Evolutionary conservation across 208 protist genomes (phyloP), one percentile per base, ranked within the genome.

Genomic region (Leishmania turanica): DNA sequence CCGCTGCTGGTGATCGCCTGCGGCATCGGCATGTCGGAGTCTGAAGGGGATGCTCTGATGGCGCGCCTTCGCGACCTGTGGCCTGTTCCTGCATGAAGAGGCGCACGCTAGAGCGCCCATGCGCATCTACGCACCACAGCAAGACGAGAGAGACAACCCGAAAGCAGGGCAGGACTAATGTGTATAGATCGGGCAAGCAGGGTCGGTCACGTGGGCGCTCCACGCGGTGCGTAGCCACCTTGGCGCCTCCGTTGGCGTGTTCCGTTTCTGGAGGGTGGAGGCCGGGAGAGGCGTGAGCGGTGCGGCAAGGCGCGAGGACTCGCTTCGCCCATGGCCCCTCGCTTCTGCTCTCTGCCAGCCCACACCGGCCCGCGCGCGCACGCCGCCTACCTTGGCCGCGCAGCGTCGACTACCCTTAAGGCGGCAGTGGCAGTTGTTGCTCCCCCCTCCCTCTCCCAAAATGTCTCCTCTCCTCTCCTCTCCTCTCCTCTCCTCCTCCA

Each of bases 1-100:
- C 85, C 92, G 21, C 19, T 97, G 84, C 80, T 96, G 58, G 87
- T 97, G 2, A 76, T 95, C 27, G 92, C 91, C 37, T 97, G 91
- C 72, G 91, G 86, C 6, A 79, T 96, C 54, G 92, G 92, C 21
- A 95, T 93, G 90, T 88, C 83, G 34, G 21, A 15, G 49, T 77
- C 27, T 9, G 91, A 95, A 69, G 87, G 92, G 7, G 56, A 78
- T 3, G 79, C 53, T 56, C 65, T 96, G 34, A 84, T 95, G 76
- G 34, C 31, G 34, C 76, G 86, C 24, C 83, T 96, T n/a, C 80
- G 78, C 47, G 75, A 84, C 49, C 31, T 91, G 74, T 95, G 90
- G 91, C 93, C 90, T 13, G 34, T 34, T 34, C 31, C 24, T 65
- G 2, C 68, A 42, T 72, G 37, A 72, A 72, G 42, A 53, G 27